Evolutionary conservation across 2,329 filamentous ascomycete genomes (phyloP), one percentile per base, ranked within the genome.

Genomic region (Clarireedia hainanense): DNA sequence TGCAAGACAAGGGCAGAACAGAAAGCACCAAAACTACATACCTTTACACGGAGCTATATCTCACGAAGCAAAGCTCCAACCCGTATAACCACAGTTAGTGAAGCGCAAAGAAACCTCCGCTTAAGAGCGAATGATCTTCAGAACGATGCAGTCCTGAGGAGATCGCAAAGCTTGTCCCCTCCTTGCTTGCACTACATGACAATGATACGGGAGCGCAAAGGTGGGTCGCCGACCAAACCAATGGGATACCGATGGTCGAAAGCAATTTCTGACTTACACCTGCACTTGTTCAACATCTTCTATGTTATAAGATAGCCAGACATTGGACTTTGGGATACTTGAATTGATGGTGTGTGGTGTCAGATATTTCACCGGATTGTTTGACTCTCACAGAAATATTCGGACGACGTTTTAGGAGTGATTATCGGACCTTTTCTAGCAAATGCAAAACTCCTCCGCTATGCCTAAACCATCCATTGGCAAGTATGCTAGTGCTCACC

Each of bases 381-480:
- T 37, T 14, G n/a, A 40, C 34, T 30, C 23, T 47, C 23, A 26
- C 4, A 30, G 43, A 39, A 40, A 14, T 40, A 3, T 30, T 52
- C 34, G 30, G 12, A n/a, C n/a, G 12, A n/a, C n/a, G 34, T 14
- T 37, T 45, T 39, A 24, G 36, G 51, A 20, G 9, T 17, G 6
- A 7, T 42, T n/a, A 42, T 42, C 39, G 15, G 17, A 24, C 45
- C 45, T 47, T 47, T 47, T 34, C 26, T 27, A 50, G 20, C 55
- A 40, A 15, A 48, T 43, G 24, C 17, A 17, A 53, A 62, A 62
- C 58, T 59, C 60, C 60, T 57, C 40, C 58, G 62, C 61, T 61
- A 63, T 64, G 58, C 60, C 51, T 30, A 24, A 46, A 52, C 50
- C 34, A 49, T 54, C 30, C 30, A 34, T 34, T 12, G 30, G 30